A percentile compares a stretch with the other conserved stretches of the same genome.
Conservation (phyloP, 2,329 filamentous ascomycete species). For the Verticillium albo-atrum region DNA sequence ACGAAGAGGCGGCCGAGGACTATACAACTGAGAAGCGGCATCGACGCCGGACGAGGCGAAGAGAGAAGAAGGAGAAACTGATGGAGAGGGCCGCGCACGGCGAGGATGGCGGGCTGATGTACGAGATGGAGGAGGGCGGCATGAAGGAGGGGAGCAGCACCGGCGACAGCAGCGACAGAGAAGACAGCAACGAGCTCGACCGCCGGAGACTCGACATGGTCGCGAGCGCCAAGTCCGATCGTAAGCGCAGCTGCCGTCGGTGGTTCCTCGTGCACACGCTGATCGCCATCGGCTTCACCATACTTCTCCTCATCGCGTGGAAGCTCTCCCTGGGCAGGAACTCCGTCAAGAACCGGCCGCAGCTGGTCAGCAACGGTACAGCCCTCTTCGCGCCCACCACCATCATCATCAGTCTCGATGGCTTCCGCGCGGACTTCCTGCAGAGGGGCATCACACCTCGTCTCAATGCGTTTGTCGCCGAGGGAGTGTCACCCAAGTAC, state of each 20-base stretch:
- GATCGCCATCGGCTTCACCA: conserved; percentile 49
- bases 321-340: conserved; percentile 46
- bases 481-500: conserved; percentile 84
- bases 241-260: conserved; percentile 48
- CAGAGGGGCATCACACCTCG: conserved; percentile 78
- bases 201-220: conserved; percentile 45
- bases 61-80: conserved; percentile 48
- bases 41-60: conserved; percentile 43
- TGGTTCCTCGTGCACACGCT: conserved; percentile 50
- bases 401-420: conserved; percentile 88
- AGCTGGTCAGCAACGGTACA: conserved; percentile 71
- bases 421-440: conserved; percentile 92
- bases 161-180: conserved; percentile 56
- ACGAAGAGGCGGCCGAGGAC: conserved; percentile 43
- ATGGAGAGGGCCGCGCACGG: conserved; percentile 51
- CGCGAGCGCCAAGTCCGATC: conserved; percentile 40
- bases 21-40: conserved; percentile 48
- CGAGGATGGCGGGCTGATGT: conserved; percentile 75
- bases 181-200: conserved; percentile 56
- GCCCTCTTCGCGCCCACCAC: conserved; percentile 88
- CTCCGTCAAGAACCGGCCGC: conserved; percentile 23
- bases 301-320: conserved; percentile 54
- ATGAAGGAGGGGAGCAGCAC: conserved; percentile 63
- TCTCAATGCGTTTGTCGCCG: conserved; percentile 70
- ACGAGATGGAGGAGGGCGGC: conserved; percentile 82